phyloP scores from a whole-genome alignment of 129 eudicot species.

The Lonicera japonica region DNA sequence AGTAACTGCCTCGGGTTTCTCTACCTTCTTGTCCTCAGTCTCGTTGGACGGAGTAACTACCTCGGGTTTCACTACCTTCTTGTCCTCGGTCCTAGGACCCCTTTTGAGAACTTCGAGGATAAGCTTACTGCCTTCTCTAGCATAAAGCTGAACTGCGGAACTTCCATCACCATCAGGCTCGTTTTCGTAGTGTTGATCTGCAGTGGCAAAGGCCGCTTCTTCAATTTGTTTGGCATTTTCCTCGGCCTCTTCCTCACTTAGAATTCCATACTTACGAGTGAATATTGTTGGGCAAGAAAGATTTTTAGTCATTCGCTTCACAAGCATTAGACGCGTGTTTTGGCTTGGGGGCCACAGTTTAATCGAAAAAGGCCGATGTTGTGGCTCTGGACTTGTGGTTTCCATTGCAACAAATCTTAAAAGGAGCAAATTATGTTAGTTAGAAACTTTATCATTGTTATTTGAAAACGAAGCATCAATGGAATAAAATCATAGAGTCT shows the following conservation, averaged over 20 bases:
- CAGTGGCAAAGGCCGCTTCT: conserved; percentile 45
- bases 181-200: conserved; percentile 52
- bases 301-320: conserved; percentile 63
- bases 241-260: conserved; percentile 55
- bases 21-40: conserved; percentile 17
- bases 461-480: too few relatives aligned
- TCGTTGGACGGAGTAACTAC: too few relatives aligned
- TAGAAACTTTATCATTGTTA: too few relatives aligned
- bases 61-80: too few relatives aligned
- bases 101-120: conserved; percentile 63
- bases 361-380: conserved; percentile 40
- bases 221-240: conserved; percentile 72
- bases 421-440: too few relatives aligned
- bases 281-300: conserved; percentile 61
- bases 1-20: conserved; percentile 20
- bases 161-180: conserved; percentile 77
- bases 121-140: conserved; percentile 72
- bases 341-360: conserved; percentile 95
- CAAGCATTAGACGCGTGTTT: conserved; percentile 54
- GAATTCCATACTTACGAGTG: conserved; percentile 63
- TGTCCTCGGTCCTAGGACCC: conserved; percentile 27
- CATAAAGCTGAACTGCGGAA: conserved; percentile 77
- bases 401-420: conserved; percentile 31
- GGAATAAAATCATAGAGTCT: too few relatives aligned
- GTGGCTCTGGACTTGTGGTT: conserved; percentile 21